Evolutionary conservation across 345 rosid genomes (phyloP).

Genomic region (Citrus medica): DNA sequence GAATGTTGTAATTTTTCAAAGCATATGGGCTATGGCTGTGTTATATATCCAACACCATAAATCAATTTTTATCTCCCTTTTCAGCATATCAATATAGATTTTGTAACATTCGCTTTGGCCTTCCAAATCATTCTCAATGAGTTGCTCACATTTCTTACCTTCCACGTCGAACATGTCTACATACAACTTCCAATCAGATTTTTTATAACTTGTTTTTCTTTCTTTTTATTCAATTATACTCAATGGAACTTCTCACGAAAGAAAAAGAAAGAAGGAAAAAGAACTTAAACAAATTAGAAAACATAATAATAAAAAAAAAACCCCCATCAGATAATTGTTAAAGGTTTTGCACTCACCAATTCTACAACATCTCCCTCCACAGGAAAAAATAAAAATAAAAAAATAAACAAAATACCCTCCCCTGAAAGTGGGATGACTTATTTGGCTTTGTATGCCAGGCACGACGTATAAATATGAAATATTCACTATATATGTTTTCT

Average conservation of each 20-base stretch:
- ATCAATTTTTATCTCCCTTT: not conserved
- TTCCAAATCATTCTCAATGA: not conserved
- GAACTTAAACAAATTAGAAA: too few species aligned
- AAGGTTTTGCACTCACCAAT: not conserved
- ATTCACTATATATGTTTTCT: not conserved
- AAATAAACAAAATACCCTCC: not conserved
- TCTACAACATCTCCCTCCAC: not conserved
- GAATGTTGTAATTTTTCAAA: too few species aligned
- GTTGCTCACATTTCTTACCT: not conserved
- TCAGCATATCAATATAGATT: not conserved
- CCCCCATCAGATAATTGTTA: not conserved
- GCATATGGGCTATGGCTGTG: too few species aligned
- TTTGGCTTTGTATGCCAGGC: not conserved
- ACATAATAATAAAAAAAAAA: not conserved
- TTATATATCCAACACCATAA: too few species aligned
- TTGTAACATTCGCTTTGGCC: not conserved
- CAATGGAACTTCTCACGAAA: not conserved
- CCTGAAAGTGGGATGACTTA: constrained; percentile 1
- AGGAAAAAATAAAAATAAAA: not conserved
- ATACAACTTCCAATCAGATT: not conserved
- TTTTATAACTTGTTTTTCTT: not conserved
- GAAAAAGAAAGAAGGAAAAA: too few species aligned
- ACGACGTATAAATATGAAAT: not conserved
- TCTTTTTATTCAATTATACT: not conserved
- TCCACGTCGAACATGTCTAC: not conserved